Evolutionary conservation across 2,329 filamentous ascomycete species (phyloP), one percentile per base, ranked within the genome.

Genomic region (Diaporthe sp.): DNA sequence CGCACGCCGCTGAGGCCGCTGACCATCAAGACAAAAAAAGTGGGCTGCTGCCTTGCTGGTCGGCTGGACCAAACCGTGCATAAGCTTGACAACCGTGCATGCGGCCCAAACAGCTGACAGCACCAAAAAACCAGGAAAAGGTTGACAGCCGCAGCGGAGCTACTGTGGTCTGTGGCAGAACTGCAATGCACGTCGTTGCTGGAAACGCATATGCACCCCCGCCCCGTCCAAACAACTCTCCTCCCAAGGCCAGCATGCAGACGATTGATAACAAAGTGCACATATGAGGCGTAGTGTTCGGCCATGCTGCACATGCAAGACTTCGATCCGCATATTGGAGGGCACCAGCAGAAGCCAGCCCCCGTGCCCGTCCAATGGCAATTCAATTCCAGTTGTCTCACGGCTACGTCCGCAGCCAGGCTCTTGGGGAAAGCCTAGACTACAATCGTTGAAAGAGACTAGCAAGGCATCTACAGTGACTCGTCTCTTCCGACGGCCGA

Each of bases 181-280:
- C n/a, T 22, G 32, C n/a, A 27, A 27, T 68, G 47, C 47, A 68
- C 25, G n/a, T 39, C 5, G 25, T 42, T 25, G 44, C 22, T 35
- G 15, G 17, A 17, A 37, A 37, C 15, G 13, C 27, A 50, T 65
- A 35, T 65, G 19, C 35, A 30, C 44, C 44, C 44, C 44, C 1
- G n/a, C 22, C 22, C 12, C 7, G 30, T 19, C 61, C 42, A 66
- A 35, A 32, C 61, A 50, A 2, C 22, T 35, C 27, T 50, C 4
- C 22, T 32, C 10, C 42, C 44, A 51, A 51, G 61, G 42, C 61
- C 61, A 17, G 0, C 27, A 25, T 51, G 63, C 44, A 53, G 19
- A n/a, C 19, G 63, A 68, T 53, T 51, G 63, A 68, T 53, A 68
- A 30, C 63, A 68, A 68, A 68, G 47, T 68, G 47, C 63, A 68